phyloP scores from a whole-genome alignment of 2,329 filamentous ascomycete species.

The Sarocladiaceae sp. region DNA sequence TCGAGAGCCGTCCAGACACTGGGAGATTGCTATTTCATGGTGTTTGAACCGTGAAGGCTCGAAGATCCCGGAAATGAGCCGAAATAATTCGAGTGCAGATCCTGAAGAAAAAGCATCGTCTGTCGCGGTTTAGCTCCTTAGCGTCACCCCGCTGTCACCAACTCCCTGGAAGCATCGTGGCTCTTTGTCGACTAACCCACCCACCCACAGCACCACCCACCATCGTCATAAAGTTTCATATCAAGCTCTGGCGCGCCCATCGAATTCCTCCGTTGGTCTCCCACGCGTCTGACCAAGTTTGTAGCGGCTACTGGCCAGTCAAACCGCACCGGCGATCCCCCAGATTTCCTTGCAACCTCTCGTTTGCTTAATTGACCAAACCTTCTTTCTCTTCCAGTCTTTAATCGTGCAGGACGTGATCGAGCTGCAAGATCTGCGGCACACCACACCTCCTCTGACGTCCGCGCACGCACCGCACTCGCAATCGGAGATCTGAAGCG shows the following conservation, averaged over 20 bases:
- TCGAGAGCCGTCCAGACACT: too few relatives aligned
- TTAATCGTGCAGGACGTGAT: too few relatives aligned
- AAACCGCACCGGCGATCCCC: neutral
- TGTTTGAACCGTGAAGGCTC: neutral
- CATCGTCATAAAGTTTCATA: constrained; percentile 7
- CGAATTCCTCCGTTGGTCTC: neutral
- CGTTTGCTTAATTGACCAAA: too few relatives aligned
- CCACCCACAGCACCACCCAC: neutral
- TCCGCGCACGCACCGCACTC: too few relatives aligned
- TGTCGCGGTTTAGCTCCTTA: neutral
- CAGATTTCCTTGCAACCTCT: neutral
- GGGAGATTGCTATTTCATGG: too few relatives aligned
- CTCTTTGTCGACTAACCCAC: neutral
- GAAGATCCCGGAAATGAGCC: neutral
- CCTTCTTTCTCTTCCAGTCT: too few relatives aligned
- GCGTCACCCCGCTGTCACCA: neutral
- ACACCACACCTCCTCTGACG: too few relatives aligned
- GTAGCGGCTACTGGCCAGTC: neutral
- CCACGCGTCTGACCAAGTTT: neutral
- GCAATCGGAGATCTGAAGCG: neutral
- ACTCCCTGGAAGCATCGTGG: neutral
- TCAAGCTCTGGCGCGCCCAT: constrained; percentile 6
- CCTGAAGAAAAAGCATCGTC: neutral
- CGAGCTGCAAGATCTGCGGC: too few relatives aligned
- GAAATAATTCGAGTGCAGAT: neutral